Evolutionary conservation across 1,284 basidiomycete species (phyloP).

Genomic region (Hymenochaete sp.): DNA sequence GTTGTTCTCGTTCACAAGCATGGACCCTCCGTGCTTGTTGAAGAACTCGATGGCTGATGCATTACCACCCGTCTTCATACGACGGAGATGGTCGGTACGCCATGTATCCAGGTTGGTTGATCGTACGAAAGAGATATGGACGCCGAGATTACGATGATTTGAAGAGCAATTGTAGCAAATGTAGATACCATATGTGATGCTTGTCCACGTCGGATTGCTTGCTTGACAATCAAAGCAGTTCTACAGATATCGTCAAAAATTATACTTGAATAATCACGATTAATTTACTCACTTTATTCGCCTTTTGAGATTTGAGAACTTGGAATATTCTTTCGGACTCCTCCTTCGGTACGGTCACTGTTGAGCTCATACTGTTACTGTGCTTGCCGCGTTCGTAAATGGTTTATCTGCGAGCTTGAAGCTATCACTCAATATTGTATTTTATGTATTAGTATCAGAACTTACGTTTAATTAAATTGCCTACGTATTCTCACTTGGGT

Average conservation of each 20-base stretch:
- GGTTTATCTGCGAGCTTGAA: no score
- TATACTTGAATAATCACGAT: no score
- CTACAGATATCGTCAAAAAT: no score
- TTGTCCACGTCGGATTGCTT: constrained; percentile 97
- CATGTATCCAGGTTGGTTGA: constrained; percentile 96
- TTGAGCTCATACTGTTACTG: no score
- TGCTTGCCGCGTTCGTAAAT: no score
- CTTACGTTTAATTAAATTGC: no score
- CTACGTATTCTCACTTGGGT: no score
- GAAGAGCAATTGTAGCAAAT: constrained; percentile 98
- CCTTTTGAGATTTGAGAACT: constrained; percentile 72
- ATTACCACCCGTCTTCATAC: constrained; percentile 97
- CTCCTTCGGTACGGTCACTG: constrained; percentile 56
- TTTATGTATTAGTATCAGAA: no score
- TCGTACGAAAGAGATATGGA: constrained; percentile 97
- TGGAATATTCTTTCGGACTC: constrained; percentile 75
- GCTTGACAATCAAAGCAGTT: constrained; percentile 95
- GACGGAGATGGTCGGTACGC: constrained; percentile 85
- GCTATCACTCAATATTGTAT: no score
- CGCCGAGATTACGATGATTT: constrained; percentile 93
- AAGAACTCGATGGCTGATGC: constrained; percentile 87
- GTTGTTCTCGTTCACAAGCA: constrained; percentile 67
- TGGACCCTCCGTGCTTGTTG: constrained; percentile 72
- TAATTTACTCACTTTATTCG: constrained; percentile 68
- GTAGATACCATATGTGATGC: constrained; percentile 94